Evolutionary conservation across 1,284 basidiomycete genomes (phyloP).

Genomic region (Malassezia dermatis): DNA sequence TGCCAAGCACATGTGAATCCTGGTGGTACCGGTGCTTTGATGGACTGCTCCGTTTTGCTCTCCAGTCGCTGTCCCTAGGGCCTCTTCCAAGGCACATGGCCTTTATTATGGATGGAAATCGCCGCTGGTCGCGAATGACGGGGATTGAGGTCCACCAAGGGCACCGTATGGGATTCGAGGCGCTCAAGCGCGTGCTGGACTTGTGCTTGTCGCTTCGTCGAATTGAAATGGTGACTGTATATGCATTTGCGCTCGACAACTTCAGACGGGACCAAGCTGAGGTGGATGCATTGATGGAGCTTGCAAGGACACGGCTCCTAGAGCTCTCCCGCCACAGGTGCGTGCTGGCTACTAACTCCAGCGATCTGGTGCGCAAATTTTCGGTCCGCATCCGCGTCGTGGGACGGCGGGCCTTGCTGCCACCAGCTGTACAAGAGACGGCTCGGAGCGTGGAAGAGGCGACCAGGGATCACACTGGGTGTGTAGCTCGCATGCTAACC

Average conservation of each 20-base stretch:
- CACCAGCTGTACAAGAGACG: conserved; percentile 62
- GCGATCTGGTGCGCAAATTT: conserved; percentile 53
- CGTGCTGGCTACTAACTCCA: background rate
- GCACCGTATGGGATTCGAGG: conserved; percentile 74
- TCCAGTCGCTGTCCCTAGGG: conserved; percentile 50
- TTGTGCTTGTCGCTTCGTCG: conserved; percentile 36
- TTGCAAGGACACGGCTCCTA: conserved; percentile 69
- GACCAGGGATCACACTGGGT: conserved; percentile 67
- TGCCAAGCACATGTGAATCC: background rate
- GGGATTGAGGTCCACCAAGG: conserved; percentile 52
- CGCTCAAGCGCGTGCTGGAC: conserved; percentile 56
- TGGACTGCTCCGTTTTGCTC: background rate
- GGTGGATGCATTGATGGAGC: conserved; percentile 72
- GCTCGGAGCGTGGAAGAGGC: conserved; percentile 65
- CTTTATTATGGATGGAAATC: conserved; percentile 97
- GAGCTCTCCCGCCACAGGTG: conserved; percentile 65
- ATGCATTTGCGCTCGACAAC: conserved; percentile 95
- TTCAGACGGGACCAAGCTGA: conserved; percentile 80
- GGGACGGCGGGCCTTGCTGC: conserved; percentile 67
- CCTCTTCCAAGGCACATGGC: conserved; percentile 84
- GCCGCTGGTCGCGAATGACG: conserved; percentile 66
- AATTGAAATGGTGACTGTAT: conserved; percentile 64
- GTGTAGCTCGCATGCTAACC: conserved; percentile 24
- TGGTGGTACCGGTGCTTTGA: background rate
- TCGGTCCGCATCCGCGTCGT: conserved; percentile 76